Evolutionary conservation across 345 rosid species (phyloP).

Genomic region (Sonneratia alba): DNA sequence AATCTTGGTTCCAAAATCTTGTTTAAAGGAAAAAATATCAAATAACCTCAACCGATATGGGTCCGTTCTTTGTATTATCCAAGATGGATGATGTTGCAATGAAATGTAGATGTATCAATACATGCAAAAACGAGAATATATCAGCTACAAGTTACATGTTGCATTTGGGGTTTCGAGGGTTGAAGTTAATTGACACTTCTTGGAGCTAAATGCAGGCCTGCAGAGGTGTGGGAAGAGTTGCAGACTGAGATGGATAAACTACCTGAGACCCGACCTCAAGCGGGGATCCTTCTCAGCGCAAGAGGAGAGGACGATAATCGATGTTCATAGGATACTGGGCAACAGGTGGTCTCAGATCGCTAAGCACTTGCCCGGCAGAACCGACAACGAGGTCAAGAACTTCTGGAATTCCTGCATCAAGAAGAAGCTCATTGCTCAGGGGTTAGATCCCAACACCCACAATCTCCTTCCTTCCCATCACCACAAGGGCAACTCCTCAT

Average conservation of each 20-base stretch:
- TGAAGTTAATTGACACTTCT: background rate
- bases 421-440: slow-evolving; percentile 54
- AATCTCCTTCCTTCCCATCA: slow-evolving; percentile 24
- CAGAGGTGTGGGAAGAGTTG: slow-evolving; percentile 66
- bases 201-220: slow-evolving; percentile 25
- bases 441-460: slow-evolving; percentile 51
- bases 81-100: no score
- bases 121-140: background rate
- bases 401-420: slow-evolving; percentile 57
- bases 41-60: no score
- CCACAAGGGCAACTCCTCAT: background rate
- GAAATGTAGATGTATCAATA: no score
- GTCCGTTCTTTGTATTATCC: no score
- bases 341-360: slow-evolving; percentile 66
- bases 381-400: slow-evolving; percentile 59
- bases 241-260: slow-evolving; percentile 57
- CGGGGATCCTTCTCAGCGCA: slow-evolving; percentile 39
- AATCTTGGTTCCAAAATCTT: no score
- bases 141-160: background rate
- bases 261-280: slow-evolving; percentile 53
- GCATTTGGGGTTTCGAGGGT: background rate
- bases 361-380: slow-evolving; percentile 57
- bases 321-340: slow-evolving; percentile 42
- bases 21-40: no score
- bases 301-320: slow-evolving; percentile 48